phyloP scores from a whole-genome alignment of 2,329 filamentous ascomycete species.

The Meredithiella fracta region DNA sequence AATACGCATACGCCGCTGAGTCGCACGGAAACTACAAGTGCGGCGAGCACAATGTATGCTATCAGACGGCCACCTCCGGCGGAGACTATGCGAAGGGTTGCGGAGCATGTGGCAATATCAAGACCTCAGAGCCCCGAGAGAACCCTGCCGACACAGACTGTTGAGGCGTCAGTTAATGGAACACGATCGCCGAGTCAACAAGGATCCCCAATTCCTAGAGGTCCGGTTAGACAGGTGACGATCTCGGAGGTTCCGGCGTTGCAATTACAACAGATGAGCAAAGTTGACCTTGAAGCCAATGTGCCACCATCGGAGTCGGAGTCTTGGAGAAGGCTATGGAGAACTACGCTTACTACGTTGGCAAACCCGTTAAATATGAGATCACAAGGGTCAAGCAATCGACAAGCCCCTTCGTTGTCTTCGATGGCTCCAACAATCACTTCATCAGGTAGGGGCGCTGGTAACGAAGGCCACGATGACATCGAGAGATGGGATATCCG shows the following conservation, averaged over 20 bases:
- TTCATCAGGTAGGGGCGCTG: slow-evolving; percentile 10
- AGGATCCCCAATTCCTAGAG: not conserved
- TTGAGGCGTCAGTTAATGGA: not conserved
- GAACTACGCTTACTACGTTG: slow-evolving; percentile 18
- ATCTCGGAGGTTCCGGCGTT: too few relatives aligned
- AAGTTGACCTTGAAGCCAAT: slow-evolving; percentile 13
- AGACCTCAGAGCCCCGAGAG: not conserved
- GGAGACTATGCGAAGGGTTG: slow-evolving; percentile 17
- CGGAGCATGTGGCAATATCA: slow-evolving; percentile 5
- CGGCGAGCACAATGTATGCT: slow-evolving; percentile 47
- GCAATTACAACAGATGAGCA: not conserved
- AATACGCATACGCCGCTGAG: slow-evolving; percentile 41
- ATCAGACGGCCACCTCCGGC: slow-evolving; percentile 42
- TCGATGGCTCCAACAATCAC: not conserved
- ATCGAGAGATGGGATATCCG: slow-evolving; percentile 37
- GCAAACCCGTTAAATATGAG: slow-evolving; percentile 19
- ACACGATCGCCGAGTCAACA: not conserved
- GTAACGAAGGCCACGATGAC: slow-evolving; percentile 15
- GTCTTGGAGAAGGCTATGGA: slow-evolving; percentile 16
- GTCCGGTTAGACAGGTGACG: not conserved
- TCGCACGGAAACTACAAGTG: slow-evolving; percentile 45
- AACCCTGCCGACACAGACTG: not conserved
- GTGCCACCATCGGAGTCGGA: not conserved
- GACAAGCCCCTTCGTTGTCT: not conserved
- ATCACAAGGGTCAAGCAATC: not conserved